Base-by-base conservation (phyloP, 257 asterid species). In the Euphrasia confusa region DNA sequence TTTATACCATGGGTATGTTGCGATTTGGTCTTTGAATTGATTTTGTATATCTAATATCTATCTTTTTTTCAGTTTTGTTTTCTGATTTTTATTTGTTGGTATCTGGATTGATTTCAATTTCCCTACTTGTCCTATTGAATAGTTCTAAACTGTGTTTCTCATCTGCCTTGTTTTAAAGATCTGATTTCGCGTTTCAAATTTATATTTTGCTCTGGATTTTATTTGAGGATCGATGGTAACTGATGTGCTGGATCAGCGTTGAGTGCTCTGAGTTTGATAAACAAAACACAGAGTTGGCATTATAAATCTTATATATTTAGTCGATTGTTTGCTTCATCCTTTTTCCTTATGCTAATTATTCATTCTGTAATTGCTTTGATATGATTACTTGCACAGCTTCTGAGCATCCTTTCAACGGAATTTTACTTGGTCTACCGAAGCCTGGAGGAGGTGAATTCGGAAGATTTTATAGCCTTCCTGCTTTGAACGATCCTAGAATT, bases 381-480 rank as follows among this genome's bases (percentile, higher is more conserved):
- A 32, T 12, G 8, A 11, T 32, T 55, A 5, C 56, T 15, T 79
- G 71, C 91, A 83, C 39, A 33, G 95, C 91, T 63, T 39, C 82
- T 2, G 79, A 83, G 42, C 78, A 83, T 78, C 91, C 88, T 64
- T 86, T 83, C 74, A 67, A 59, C 24, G 82, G 79, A 54, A 79
- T 86, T 59, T 73, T 86, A 58, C 68, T 82, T 21, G 75, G 75
- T 68, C 95, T 86, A 60, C 88, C 95, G 61, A 86, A 78, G 73
- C 82, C 81, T 60, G 95, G 84, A 72, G 91, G 95, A 47, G 95
- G 95, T 4, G 90, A 86, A 70, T 86, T 80, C 33, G 95, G 95
- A 75, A 83, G 81, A 68, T 86, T 77, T 63, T 86, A 83, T 69
- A 83, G 89, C 72, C 87, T 86, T 58, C 84, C 95, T 40, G 92